Evolutionary conservation across 2,329 filamentous ascomycete genomes (phyloP).

Genomic region (Colletotrichum orchidophilum): DNA sequence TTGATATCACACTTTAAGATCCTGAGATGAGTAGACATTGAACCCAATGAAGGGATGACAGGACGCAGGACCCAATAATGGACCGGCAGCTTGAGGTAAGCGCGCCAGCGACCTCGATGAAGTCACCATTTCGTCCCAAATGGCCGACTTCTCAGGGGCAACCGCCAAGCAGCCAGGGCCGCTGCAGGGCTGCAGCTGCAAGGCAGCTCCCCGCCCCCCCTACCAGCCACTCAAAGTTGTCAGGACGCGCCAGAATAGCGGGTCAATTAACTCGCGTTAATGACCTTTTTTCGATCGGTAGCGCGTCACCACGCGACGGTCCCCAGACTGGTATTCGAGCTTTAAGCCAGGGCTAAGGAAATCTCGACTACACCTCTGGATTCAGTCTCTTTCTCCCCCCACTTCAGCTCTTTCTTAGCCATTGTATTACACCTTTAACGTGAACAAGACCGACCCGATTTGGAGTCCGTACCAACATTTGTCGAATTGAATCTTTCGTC

Average conservation of each 20-base stretch:
- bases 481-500: constrained; percentile 1
- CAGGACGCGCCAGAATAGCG: constrained; percentile 23
- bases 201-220: constrained; percentile 2
- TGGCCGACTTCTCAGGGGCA: constrained; percentile 6
- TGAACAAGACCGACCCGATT: background rate
- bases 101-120: background rate
- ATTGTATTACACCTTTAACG: background rate
- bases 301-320: constrained; percentile 30
- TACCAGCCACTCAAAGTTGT: constrained; percentile 16
- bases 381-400: constrained; percentile 9
- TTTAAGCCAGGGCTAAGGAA: constrained; percentile 9
- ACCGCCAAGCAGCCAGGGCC: constrained; percentile 11
- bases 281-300: constrained; percentile 4
- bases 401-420: background rate
- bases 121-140: constrained; percentile 18
- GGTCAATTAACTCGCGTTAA: constrained; percentile 19
- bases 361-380: constrained; percentile 10
- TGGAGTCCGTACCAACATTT: background rate
- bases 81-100: background rate
- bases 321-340: constrained; percentile 20
- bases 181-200: constrained; percentile 27
- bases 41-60: background rate
- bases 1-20: background rate
- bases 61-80: constrained; percentile 14
- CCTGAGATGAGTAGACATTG: background rate